A percentile compares a stretch with the other conserved stretches of the same genome.
Conservation (phyloP, 2,329 filamentous ascomycete species). For the Orbilia oligospora region DNA sequence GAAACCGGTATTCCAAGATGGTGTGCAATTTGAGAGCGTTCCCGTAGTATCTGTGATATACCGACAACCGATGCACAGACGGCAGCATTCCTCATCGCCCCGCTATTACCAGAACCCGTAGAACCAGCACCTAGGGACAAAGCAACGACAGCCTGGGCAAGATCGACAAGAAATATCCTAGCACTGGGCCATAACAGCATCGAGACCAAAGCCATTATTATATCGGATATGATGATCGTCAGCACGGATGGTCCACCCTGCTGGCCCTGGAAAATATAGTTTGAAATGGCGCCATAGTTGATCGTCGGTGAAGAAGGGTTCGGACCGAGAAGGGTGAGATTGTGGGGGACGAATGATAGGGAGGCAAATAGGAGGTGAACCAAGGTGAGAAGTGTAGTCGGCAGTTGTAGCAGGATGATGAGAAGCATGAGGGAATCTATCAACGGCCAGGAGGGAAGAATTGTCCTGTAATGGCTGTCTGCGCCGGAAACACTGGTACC, state of each 20-base stretch:
- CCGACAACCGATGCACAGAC: slow-evolving; percentile 71
- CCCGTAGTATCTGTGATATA: slow-evolving; percentile 55
- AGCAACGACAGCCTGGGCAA: slow-evolving; percentile 73
- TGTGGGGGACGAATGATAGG: slow-evolving; percentile 72
- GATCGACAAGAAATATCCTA: slow-evolving; percentile 71
- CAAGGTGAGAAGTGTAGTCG: slow-evolving; percentile 72
- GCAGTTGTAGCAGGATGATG: slow-evolving; percentile 73
- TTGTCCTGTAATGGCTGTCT: slow-evolving; percentile 66
- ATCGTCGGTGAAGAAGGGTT: slow-evolving; percentile 71
- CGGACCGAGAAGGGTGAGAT: slow-evolving; percentile 66
- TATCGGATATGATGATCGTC: slow-evolving; percentile 71
- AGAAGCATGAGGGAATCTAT: slow-evolving; percentile 74
- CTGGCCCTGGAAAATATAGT: slow-evolving; percentile 70
- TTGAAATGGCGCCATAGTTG: slow-evolving; percentile 68
- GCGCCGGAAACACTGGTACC: slow-evolving; percentile 58
- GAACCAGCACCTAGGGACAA: slow-evolving; percentile 72
- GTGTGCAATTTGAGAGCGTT: slow-evolving; percentile 53
- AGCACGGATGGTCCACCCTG: slow-evolving; percentile 72
- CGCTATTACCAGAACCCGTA: slow-evolving; percentile 68
- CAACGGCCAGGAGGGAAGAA: slow-evolving; percentile 72
- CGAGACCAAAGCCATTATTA: slow-evolving; percentile 70
- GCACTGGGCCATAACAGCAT: slow-evolving; percentile 70
- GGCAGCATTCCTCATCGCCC: slow-evolving; percentile 71
- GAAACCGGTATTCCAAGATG: slow-evolving; percentile 54
- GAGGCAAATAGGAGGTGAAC: slow-evolving; percentile 73